phyloP scores from a whole-genome alignment of 2,329 filamentous ascomycete genomes.

The Penicillium sp. region DNA sequence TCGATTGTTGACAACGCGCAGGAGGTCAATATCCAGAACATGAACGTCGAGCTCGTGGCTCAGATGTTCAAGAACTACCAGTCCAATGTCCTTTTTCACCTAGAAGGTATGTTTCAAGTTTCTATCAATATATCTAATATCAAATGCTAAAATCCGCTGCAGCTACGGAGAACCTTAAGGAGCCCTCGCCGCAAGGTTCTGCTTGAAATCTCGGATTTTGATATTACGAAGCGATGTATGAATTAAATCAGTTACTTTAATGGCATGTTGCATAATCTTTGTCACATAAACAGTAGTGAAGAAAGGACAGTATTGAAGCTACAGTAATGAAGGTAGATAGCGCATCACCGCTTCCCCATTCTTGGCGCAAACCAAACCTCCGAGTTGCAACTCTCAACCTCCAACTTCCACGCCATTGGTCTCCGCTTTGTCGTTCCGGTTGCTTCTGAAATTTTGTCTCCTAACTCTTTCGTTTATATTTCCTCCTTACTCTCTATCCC shows the following conservation, averaged over 20 bases:
- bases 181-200: conserved; percentile 54
- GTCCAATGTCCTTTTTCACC: conserved; percentile 93
- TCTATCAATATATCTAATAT: background rate
- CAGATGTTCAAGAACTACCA: conserved; percentile 99
- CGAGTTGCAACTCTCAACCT: background rate
- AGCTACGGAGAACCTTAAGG: conserved; percentile 83
- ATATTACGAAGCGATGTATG: conserved; percentile 34
- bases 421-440: background rate
- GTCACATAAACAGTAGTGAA: too few species aligned
- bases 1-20: conserved; percentile 38
- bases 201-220: background rate
- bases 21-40: conserved; percentile 98
- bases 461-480: background rate
- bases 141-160: conserved; percentile 2
- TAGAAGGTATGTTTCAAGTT: conserved; percentile 69
- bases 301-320: background rate
- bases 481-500: background rate
- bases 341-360: conserved; percentile 3
- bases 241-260: background rate
- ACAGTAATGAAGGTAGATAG: background rate
- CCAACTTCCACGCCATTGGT: background rate
- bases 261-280: background rate
- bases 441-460: background rate
- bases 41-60: conserved; percentile 96
- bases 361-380: conserved; percentile 6